Evolutionary conservation across 208 protist species (phyloP), one percentile per base, ranked within the genome.

Genomic region (Histomonas meleagridis): DNA sequence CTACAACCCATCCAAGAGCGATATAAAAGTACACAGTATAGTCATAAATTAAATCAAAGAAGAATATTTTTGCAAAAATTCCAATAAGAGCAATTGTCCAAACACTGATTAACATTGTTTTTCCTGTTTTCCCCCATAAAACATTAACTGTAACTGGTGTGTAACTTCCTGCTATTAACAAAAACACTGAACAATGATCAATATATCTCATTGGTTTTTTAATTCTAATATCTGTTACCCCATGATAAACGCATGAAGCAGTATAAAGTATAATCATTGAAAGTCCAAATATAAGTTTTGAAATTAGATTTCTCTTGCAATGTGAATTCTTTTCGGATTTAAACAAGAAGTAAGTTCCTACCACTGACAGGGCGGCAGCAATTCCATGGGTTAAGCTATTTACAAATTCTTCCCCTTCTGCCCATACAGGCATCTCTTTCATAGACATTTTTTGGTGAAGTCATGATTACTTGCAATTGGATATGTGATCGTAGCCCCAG

Each of bases 91-190:
- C 76, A 38, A 51, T 51, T 49, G 46, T n/a, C 76, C 76, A 86
- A 86, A 86, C 38, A 21, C 51, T 26, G 35, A 32, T 40, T 16
- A 86, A 21, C 7, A 86, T 32, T 28, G 55, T 16, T 38, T 43
- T 43, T 86, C 76, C 76, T 38, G 43, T 55, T 55, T 40, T 53
- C 21, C 46, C 76, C 12, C 16, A 26, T 10, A 86, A 16, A 16
- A 43, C 21, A 2, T 26, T 40, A 38, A 86, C 46, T 9, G 40
- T 51, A 18, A 51, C n/a, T 12, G 76, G 76, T 10, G 76, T 46
- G 46, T 86, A 86, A 28, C 46, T 55, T 32, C 76, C 76, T 51
- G 76, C 76, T 55, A 86, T 86, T 32, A 86, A 21, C 1, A 86
- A 16, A 21, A 57, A 86, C 21, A 86, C 55, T 32, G 76, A 86